phyloP scores from a whole-genome alignment of 345 rosid genomes.

The Brassica incana region DNA sequence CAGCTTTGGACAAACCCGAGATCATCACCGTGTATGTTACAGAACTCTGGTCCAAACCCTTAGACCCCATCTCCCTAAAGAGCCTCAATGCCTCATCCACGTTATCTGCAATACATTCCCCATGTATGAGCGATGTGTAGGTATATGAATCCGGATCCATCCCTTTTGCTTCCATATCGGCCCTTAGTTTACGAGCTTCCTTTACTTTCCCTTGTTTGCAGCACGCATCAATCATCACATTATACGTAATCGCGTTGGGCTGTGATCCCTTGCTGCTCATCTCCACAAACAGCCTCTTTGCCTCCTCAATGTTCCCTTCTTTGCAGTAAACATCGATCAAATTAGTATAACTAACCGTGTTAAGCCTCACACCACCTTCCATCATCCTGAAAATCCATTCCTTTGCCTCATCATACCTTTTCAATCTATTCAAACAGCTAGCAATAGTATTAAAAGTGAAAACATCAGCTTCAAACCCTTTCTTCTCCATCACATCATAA shows the following conservation, averaged over 20 bases:
- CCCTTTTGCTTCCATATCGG: slow-evolving; percentile 58
- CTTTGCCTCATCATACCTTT: slow-evolving; percentile 71
- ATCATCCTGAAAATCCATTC: slow-evolving; percentile 55
- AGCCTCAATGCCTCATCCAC: slow-evolving; percentile 67
- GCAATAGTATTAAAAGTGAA: slow-evolving; percentile 65
- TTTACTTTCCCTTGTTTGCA: slow-evolving; percentile 63
- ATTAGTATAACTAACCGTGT: slow-evolving; percentile 61
- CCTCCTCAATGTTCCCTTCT: slow-evolving; percentile 80
- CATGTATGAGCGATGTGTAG: slow-evolving; percentile 71
- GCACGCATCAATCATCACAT: slow-evolving; percentile 67
- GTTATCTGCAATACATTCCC: slow-evolving; percentile 66
- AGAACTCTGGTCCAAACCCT: slow-evolving; percentile 50
- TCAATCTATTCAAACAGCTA: slow-evolving; percentile 54
- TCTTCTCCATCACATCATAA: slow-evolving; percentile 61
- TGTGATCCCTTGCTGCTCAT: slow-evolving; percentile 55
- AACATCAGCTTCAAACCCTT: slow-evolving; percentile 66
- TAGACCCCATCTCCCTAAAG: slow-evolving; percentile 52
- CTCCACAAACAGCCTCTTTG: slow-evolving; percentile 59
- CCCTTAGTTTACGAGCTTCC: slow-evolving; percentile 62
- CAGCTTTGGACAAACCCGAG: slow-evolving; percentile 67
- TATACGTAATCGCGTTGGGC: slow-evolving; percentile 61
- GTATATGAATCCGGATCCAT: slow-evolving; percentile 59
- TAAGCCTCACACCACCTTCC: slow-evolving; percentile 52
- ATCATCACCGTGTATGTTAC: slow-evolving; percentile 68
- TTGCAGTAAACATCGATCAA: slow-evolving; percentile 74